Evolutionary conservation across 345 rosid species (phyloP), one percentile per base, ranked within the genome.

Genomic region (Gossypium sturtianum): DNA sequence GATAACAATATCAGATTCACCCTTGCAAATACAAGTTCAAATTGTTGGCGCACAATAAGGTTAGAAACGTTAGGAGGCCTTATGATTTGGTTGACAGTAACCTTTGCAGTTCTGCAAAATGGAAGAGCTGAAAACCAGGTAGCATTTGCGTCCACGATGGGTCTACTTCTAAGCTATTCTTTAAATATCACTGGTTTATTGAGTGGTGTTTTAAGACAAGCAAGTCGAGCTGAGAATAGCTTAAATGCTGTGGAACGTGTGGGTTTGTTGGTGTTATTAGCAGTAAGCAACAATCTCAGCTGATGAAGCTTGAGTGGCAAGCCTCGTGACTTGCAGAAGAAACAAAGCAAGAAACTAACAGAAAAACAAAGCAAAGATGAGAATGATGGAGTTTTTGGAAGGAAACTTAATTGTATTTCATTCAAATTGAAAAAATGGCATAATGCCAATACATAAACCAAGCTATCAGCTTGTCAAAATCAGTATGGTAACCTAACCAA

Each of bases 191-290:
- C 96, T 47, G 82, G 71, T 70, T 80, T 95, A 66, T 77, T 95
- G 83, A 89, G 94, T 75, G 94, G 82, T 59, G 98, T 89, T 78
- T 78, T 91, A 74, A 90, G 92, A 80, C 96, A 87, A 78, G 99
- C 98, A 75, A 95, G 99, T 68, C 79, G 85, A 58, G 98, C 97
- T 27, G 99, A 95, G 82, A 95, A 95, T 78, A 91, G 99, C 75
- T 88, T 95, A 72, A 95, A 95, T 84, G 84, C 96, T 45, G 97
- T 95, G 70, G 99, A 95, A 87, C 90, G 96, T 74, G 94, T 88
- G 7, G n/a, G n/a, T n/a, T n/a, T n/a, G n/a, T n/a, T n/a, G n/a
- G n/a, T n/a, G n/a, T n/a, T n/a, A n/a, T n/a, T n/a, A n/a, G n/a
- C n/a, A n/a, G n/a, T n/a, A n/a, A n/a, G n/a, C n/a, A n/a, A n/a